Base-by-base conservation (phyloP, 2,329 filamentous ascomycete species). In the Amauroascus niger region DNA sequence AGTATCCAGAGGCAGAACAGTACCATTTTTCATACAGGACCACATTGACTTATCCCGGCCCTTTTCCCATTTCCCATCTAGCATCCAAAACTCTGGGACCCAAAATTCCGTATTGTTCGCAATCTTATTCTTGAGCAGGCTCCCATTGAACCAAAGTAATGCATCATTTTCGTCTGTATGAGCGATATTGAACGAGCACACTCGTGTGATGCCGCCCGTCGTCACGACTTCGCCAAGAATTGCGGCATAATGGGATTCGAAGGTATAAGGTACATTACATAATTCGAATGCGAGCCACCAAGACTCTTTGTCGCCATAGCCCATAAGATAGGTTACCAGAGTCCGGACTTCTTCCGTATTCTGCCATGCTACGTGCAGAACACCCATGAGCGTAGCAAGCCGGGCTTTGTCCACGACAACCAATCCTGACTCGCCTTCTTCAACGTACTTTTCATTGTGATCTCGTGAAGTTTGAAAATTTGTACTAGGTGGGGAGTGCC, bases 241-340 rank as follows among this genome's bases (percentile, higher is more conserved):
- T 1, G 69, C 65, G 0, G 66, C 73, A 45, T 76, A 75, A 47
- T 73, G 69, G 11, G 28, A 59, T 52, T 72, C 70, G 54, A 75
- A 74, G 1, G 64, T 60, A 49, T 74, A 75, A 0, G 48, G 55
- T 0, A 69, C 64, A 2, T 67, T 67, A 2, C 67, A 64, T 1
- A 74, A 62, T 54, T 75, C 73, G 6, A 74, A 63, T 0, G 72
- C 72, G 20, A 76, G 63, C 74, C 73, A 76, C 65, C 67, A 76
- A 0, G 65, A 71, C 57, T 76, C 74, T 57, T 76, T 75, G 35
- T 76, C 74, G 0, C 74, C 74, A 20, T 75, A 70, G 0, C 64
- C 71, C 26, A 73, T 60, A 30, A 64, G 63, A 55, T 74, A 75
- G 0, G 72, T 73, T 8, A 69, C 63, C 24, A 69, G 62, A 2